Base-by-base conservation (phyloP, 805 yeast genomes). In the Metschnikowia proteae region DNA sequence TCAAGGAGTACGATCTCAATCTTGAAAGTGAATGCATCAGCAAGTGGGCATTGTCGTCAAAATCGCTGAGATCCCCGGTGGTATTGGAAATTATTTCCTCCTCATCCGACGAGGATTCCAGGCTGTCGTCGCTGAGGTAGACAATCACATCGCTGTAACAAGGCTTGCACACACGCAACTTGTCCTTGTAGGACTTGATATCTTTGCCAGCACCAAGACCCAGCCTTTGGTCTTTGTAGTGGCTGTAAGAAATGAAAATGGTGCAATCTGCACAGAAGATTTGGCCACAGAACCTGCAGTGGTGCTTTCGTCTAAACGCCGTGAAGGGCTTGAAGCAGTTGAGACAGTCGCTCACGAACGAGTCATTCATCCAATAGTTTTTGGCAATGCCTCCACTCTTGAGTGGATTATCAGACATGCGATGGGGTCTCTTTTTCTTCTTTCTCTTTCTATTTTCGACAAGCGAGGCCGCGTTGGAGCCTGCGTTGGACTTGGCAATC, bases 281-380 rank as follows among this genome's bases (percentile, higher is more conserved):
- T 64, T 91, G 96, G 2, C 99, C 99, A 67, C 99, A 92, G 32
- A 92, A 83, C 46, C 99, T 73, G 61, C 99, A 92, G 66, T 92
- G 99, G 63, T 92, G 99, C 55, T 88, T 86, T 56, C 99, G 74
- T 63, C 97, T 72, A 67, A 90, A 91, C 0, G 97, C 86, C 0
- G 86, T 80, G 61, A 92, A 92, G 3, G 81, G 80, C 47, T 82
- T 77, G 48, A 86, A 88, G 65, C 98, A 92, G 11, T 84, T 76
- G 49, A 89, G 81, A 60, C 99, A 92, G 53, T 89, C 94, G 6
- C 84, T 79, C 0, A 96, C 96, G 50, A 89, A 87, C 37, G 92
- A 87, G 68, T 92, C 97, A 59, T 91, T 89, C 88, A 92, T 84
- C 99, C 99, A 92, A 63, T 89, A 92, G 61, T 89, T 92, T 50